Evolutionary conservation across 371 early-diverging fungal species (phyloP), one percentile per base, ranked within the genome.

Genomic region (Hamiltosporidium tvaerminnensis): DNA sequence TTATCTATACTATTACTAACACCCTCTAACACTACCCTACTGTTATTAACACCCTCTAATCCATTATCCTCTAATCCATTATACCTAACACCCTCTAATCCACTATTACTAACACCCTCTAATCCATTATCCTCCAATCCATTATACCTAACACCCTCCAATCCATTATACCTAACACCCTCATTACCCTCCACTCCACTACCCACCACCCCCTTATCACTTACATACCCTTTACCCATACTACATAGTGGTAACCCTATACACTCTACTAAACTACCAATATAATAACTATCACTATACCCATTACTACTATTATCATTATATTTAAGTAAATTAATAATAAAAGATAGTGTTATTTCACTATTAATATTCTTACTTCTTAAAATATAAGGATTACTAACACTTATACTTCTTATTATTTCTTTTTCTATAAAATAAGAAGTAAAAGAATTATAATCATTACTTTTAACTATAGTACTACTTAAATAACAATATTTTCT

Each of bases 361-460:
- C 2, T n/a, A n/a, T n/a, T n/a, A n/a, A n/a, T n/a, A 44, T 44
- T 44, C 7, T 7, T 44, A 14, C 14, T 44, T 44, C 44, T 44
- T 14, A 44, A 5, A 44, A 44, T 44, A 7, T 44, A 5, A 35
- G 53, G 53, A 53, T 53, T 2, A 35, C 66, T 61, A 9, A 65
- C 23, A 0, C 74, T 55, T 36, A 76, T 66, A 31, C 69, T 63
- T 33, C 64, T 63, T 16, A 72, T 70, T 55, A 74, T 52, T 53
- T 67, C 64, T 61, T 72, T 74, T 58, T 80, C 70, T 54, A 77
- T 65, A 59, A 79, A 72, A 65, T 76, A 79, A 31, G 47, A 55
- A 37, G 71, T 34, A 56, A 78, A 67, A 49, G 50, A 48, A 9
- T 62, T 64, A 69, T 72, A 76, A 50, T 76, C 77, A 60, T 73